Conservation (phyloP, 2,329 filamentous ascomycete genomes). For the Alternaria sp. region DNA sequence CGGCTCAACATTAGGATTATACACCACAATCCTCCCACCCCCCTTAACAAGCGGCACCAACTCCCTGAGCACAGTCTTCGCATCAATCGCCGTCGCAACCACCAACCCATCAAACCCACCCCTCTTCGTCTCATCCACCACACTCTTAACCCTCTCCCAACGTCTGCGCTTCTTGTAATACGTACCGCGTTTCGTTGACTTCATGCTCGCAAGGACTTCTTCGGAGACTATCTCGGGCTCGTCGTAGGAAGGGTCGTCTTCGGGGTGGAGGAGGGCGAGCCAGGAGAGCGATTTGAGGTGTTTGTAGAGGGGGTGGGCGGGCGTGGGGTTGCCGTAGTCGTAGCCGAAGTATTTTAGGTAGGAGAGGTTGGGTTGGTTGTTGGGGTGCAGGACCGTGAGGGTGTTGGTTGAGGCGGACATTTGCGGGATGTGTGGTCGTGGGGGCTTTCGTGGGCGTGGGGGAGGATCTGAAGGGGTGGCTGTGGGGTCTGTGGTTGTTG, state of each 20-base stretch:
- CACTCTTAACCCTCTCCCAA: slow-evolving; percentile 73
- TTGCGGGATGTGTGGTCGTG: slow-evolving; percentile 53
- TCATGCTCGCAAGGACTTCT: slow-evolving; percentile 71
- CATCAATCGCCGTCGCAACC: slow-evolving; percentile 82
- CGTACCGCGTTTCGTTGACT: slow-evolving; percentile 79
- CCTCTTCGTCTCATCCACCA: slow-evolving; percentile 75
- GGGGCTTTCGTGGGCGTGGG: slow-evolving; percentile 33
- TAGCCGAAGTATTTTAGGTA: slow-evolving; percentile 90
- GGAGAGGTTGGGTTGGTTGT: slow-evolving; percentile 85
- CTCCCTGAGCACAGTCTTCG: slow-evolving; percentile 74
- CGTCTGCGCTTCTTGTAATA: slow-evolving; percentile 90
- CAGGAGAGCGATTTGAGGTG: slow-evolving; percentile 87
- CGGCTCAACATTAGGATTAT: slow-evolving; percentile 80
- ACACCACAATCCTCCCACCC: slow-evolving; percentile 84
- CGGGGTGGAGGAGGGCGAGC: slow-evolving; percentile 85
- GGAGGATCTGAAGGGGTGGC: slow-evolving; percentile 28
- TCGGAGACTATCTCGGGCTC: slow-evolving; percentile 67
- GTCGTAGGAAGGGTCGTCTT: slow-evolving; percentile 75
- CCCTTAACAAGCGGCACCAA: slow-evolving; percentile 81
- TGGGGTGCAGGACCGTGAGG: slow-evolving; percentile 79
- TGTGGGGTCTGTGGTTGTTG: slow-evolving; percentile 12
- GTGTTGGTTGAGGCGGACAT: slow-evolving; percentile 75
- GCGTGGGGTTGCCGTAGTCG: slow-evolving; percentile 68
- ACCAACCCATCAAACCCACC: slow-evolving; percentile 85
- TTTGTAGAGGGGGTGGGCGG: slow-evolving; percentile 77